Percentiles rank a stretch among this genome's conserved stretches.
Evolutionary conservation across 1,284 basidiomycete genomes (phyloP).

Genomic region (Boletus holoroseus): DNA sequence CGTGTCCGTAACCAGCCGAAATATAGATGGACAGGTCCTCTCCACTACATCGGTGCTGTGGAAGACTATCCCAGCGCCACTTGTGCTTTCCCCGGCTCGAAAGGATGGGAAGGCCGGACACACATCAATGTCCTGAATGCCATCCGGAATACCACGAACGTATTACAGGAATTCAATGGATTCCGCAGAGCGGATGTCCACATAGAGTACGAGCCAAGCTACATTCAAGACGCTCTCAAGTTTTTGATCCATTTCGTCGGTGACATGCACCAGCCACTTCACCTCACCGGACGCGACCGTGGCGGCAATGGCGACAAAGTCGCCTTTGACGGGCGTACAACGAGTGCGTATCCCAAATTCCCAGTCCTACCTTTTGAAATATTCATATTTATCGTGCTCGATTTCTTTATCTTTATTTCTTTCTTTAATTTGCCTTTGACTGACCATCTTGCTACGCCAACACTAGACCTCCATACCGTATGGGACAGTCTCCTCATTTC

Average conservation of each 20-base stretch:
- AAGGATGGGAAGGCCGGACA: constrained; percentile 70
- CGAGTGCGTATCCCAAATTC: constrained; percentile 43
- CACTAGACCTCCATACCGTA: constrained; percentile 71
- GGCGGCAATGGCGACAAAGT: constrained; percentile 81
- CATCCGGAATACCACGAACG: constrained; percentile 66
- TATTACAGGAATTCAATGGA: constrained; percentile 46
- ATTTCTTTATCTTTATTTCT: accelerated
- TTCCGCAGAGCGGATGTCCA: constrained; percentile 14
- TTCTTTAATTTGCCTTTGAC: neutral
- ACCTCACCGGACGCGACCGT: constrained; percentile 78
- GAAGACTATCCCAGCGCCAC: constrained; percentile 73
- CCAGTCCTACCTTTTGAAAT: neutral
- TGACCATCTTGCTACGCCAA: neutral
- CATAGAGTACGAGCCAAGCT: constrained; percentile 18
- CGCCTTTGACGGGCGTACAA: constrained; percentile 59
- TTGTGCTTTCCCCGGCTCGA: constrained; percentile 72
- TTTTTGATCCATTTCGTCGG: constrained; percentile 90
- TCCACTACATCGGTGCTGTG: constrained; percentile 73
- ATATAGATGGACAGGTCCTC: constrained; percentile 60
- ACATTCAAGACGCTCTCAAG: constrained; percentile 55
- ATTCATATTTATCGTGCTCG: neutral
- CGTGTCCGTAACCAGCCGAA: constrained; percentile 48
- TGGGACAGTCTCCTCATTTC: constrained; percentile 84
- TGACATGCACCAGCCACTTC: constrained; percentile 88
- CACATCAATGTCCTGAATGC: constrained; percentile 71